phyloP scores from a whole-genome alignment of 75 land plant genomes.

The Pinus taeda region DNA sequence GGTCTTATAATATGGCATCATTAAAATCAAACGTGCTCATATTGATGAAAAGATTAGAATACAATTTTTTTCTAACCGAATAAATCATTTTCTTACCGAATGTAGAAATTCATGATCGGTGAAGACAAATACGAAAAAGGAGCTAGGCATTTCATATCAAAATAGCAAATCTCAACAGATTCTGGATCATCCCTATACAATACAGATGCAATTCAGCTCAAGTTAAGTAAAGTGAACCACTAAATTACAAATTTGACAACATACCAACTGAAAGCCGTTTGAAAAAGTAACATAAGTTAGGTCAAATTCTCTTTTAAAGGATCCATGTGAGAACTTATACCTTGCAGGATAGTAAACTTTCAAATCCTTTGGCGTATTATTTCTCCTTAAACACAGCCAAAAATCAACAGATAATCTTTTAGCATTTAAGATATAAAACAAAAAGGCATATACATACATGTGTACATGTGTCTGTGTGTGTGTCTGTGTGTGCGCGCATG shows the following conservation, averaged over 20 bases:
- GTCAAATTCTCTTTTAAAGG: not conserved
- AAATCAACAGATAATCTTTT: constrained; percentile 23
- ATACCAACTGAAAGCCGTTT: not conserved
- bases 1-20: too few relatives aligned
- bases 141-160: constrained; percentile 47
- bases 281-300: not conserved
- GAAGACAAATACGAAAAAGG: constrained; percentile 53
- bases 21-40: too few relatives aligned
- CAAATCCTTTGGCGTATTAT: constrained; percentile 16
- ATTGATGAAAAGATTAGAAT: too few relatives aligned
- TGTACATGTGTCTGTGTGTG: too few relatives aligned
- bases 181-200: constrained; percentile 63
- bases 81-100: constrained; percentile 26
- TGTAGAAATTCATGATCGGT: constrained; percentile 66
- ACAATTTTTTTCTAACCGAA: too few relatives aligned
- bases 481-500: too few relatives aligned
- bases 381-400: constrained; percentile 3
- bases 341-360: constrained; percentile 67
- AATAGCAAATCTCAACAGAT: constrained; percentile 38
- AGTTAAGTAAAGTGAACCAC: not conserved
- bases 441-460: not conserved
- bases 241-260: not conserved
- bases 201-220: not conserved
- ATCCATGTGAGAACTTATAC: constrained; percentile 19
- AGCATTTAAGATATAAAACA: not conserved